Conservation (phyloP, 345 rosid genomes). For the Sisymbrium altissimum region DNA sequence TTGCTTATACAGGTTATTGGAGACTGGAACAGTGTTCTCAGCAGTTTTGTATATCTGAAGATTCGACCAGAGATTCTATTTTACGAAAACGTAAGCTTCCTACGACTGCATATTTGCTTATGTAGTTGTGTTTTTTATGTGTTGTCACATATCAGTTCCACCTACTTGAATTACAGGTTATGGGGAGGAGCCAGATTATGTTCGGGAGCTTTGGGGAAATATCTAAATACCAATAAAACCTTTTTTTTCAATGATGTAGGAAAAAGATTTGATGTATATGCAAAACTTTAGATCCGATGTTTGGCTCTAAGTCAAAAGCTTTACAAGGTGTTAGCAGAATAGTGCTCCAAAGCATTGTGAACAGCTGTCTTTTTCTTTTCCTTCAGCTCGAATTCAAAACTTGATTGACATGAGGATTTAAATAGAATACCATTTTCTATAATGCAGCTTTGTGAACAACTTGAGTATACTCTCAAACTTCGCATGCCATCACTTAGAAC, state of each 20-base stretch:
- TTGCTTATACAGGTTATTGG: slow-evolving; percentile 13
- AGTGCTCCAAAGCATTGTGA: background rate
- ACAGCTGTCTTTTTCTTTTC: background rate
- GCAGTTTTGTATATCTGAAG: background rate
- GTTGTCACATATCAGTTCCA: background rate
- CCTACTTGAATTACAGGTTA: background rate
- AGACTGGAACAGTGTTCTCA: background rate
- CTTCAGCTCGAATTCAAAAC: background rate
- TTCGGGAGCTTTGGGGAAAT: too few species aligned
- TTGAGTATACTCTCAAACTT: too few species aligned
- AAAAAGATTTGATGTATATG: background rate
- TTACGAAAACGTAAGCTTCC: slow-evolving; percentile 20
- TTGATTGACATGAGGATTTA: background rate
- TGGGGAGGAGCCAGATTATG: background rate
- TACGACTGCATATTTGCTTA: background rate
- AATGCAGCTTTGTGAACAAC: too few species aligned
- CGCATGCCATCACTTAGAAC: slow-evolving; percentile 49
- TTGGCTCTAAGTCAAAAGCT: background rate
- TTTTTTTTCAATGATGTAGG: too few species aligned
- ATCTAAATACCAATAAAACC: too few species aligned
- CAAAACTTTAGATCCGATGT: background rate
- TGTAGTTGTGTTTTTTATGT: too few species aligned
- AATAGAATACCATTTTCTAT: background rate
- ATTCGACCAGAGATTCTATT: slow-evolving; percentile 17
- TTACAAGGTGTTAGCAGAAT: background rate